Base-by-base conservation (phyloP, 352 stramenopile species). In the Globisporangium takayamanum region DNA sequence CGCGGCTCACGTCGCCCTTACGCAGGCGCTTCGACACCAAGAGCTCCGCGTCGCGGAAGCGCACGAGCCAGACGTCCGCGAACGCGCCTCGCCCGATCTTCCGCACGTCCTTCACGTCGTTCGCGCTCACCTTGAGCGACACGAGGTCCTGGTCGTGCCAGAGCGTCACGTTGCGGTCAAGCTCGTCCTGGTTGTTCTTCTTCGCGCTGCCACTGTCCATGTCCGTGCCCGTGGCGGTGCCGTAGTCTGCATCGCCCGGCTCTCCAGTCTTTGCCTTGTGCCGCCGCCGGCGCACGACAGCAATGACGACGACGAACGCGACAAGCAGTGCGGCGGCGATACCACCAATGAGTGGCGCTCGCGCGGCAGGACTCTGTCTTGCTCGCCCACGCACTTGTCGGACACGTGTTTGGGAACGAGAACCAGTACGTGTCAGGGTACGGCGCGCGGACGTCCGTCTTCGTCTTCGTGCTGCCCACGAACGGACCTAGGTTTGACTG, bases 351-450 rank as follows among this genome's bases (percentile, higher is more conserved):
- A 39, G 33, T 12, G 33, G 33, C 33, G 33, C 33, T 39, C 33
- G 7, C 33, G 33, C 5, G 33, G 11, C 33, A 39, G 5, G 33
- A 5, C 5, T 39, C 33, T 10, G 33, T 14, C 33, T 39, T 39
- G 33, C 1, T 39, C 33, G 5, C 69, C 20, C 44, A 59, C n/a
- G 22, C 54, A 1, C 22, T 25, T 20, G 49, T 55, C 7, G 79
- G 74, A 42, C 78, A 90, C 16, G 76, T 72, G 70, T 92, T 88
- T 0, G 85, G 83, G 60, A 88, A 85, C 59, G 85, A 94, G 68
- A 81, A 94, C 83, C 80, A 91, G 39, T 78, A 68, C 42, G 72
- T 84, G 65, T 91, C 74, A 5, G 78, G 79, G 70, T 93, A 93
- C 25, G 77, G 80, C 1, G 76, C 79, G 15, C 74, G 72, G 18